Conservation (phyloP, 352 stramenopile genomes). For the Paralagenidium karlingii region DNA sequence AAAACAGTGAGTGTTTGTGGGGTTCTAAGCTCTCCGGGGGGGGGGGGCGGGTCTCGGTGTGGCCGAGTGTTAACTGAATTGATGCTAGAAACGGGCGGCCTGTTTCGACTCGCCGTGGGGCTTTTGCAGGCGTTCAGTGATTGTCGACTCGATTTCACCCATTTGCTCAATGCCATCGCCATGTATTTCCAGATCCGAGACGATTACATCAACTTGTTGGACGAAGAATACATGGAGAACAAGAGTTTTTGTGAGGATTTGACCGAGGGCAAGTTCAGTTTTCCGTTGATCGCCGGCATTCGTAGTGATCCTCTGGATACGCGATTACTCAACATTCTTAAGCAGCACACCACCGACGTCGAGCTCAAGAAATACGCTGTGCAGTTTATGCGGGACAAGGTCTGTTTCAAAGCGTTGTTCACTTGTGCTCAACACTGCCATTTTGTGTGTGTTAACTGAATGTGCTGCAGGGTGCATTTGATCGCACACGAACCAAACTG, state of each 20-base stretch:
- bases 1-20: conserved; percentile 71
- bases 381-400: conserved; percentile 65
- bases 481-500: conserved; percentile 41
- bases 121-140: conserved; percentile 88
- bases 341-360: conserved; percentile 91
- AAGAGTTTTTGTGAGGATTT: conserved; percentile 98
- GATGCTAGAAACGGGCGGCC: conserved; percentile 83
- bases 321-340: conserved; percentile 92
- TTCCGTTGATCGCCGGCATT: conserved; percentile 78
- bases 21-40: too few species aligned
- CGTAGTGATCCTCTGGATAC: conserved; percentile 59
- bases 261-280: conserved; percentile 96
- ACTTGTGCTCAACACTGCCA: too few species aligned
- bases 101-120: conserved; percentile 94
- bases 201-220: conserved; percentile 95
- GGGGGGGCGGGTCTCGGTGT: too few species aligned
- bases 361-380: conserved; percentile 93
- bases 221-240: conserved; percentile 94
- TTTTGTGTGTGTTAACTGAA: too few species aligned
- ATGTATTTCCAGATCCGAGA: conserved; percentile 98
- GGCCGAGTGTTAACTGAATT: conserved; percentile 2
- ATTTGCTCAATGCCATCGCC: conserved; percentile 88
- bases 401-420: too few species aligned
- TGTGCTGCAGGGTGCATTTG: conserved; percentile 37
- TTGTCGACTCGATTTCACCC: conserved; percentile 58